Conservation (phyloP, 176 grass and related monocot genomes). For the Coix lacrymajobi region DNA sequence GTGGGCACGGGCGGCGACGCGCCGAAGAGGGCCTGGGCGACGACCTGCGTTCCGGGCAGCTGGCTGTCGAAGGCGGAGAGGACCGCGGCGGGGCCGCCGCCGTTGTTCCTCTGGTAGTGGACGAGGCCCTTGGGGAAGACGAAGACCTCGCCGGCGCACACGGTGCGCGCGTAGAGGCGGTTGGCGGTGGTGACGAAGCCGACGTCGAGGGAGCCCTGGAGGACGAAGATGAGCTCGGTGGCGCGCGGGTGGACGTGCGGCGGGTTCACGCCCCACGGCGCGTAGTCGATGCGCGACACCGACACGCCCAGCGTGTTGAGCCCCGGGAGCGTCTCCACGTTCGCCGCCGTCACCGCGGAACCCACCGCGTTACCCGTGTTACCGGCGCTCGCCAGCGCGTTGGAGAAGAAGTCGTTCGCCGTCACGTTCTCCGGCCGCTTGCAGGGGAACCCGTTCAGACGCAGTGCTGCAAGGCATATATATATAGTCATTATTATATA, state of each 20-base stretch:
- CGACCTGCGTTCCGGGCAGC: constrained; percentile 49
- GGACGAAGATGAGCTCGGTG: constrained; percentile 61
- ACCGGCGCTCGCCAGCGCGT: constrained; percentile 14
- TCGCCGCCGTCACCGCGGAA: constrained; percentile 38
- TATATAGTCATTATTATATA: neutral
- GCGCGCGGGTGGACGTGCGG: constrained; percentile 74
- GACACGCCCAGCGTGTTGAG: constrained; percentile 70
- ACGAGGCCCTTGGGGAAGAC: constrained; percentile 63
- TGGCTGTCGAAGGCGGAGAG: constrained; percentile 74
- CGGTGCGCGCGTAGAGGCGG: constrained; percentile 41
- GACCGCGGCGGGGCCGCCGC: constrained; percentile 10
- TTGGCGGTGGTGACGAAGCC: constrained; percentile 64
- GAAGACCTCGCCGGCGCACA: constrained; percentile 51
- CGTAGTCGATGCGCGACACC: constrained; percentile 59
- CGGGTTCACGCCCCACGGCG: constrained; percentile 53
- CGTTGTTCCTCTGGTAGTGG: constrained; percentile 68
- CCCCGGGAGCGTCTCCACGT: constrained; percentile 46
- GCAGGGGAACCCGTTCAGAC: constrained; percentile 71
- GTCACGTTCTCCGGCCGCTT: constrained; percentile 53
- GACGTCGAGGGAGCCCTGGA: constrained; percentile 57
- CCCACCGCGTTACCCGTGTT: constrained; percentile 40
- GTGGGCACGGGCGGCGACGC: constrained; percentile 41
- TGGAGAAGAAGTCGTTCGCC: constrained; percentile 55
- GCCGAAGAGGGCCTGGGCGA: constrained; percentile 43
- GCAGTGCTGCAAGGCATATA: constrained; percentile 18